phyloP scores from a whole-genome alignment of 164 flowering plant species.

The Warburgia ugandensis region DNA sequence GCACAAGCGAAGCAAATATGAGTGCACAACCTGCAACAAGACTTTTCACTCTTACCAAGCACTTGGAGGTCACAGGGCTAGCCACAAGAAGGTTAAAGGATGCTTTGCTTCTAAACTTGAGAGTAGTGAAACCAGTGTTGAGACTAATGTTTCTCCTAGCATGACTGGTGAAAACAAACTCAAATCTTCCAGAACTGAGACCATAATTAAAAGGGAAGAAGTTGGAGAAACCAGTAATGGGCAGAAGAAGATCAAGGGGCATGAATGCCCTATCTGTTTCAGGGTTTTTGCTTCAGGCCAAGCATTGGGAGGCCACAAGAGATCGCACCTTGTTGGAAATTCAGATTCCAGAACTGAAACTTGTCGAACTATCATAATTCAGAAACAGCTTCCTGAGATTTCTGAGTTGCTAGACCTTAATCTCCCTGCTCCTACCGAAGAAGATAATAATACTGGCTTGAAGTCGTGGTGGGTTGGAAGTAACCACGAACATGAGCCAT shows the following conservation, averaged over 20 bases:
- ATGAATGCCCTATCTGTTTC: constrained; percentile 50
- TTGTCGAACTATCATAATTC: constrained; percentile 18
- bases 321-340: constrained; percentile 56
- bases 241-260: constrained; percentile 30
- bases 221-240: constrained; percentile 13
- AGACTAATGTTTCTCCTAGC: constrained; percentile 15
- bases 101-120: constrained; percentile 28
- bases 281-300: constrained; percentile 57
- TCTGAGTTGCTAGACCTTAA: constrained; percentile 48
- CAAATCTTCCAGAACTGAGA: constrained; percentile 11
- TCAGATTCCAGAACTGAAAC: constrained; percentile 10
- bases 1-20: constrained; percentile 32
- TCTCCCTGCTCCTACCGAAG: constrained; percentile 51
- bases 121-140: constrained; percentile 39
- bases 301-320: constrained; percentile 70
- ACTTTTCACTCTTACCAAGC: constrained; percentile 45
- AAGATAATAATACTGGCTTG: neutral
- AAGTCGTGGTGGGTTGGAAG: neutral
- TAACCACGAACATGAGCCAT: neutral
- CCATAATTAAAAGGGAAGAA: neutral
- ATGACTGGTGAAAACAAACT: constrained; percentile 15
- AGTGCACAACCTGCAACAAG: constrained; percentile 43
- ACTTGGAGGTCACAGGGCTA: constrained; percentile 52
- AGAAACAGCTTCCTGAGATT: constrained; percentile 10
- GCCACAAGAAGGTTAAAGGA: constrained; percentile 34